Evolutionary conservation across 1,139 yeast species (phyloP), one percentile per base, ranked within the genome.

Genomic region (Debaryomyces sp.): DNA sequence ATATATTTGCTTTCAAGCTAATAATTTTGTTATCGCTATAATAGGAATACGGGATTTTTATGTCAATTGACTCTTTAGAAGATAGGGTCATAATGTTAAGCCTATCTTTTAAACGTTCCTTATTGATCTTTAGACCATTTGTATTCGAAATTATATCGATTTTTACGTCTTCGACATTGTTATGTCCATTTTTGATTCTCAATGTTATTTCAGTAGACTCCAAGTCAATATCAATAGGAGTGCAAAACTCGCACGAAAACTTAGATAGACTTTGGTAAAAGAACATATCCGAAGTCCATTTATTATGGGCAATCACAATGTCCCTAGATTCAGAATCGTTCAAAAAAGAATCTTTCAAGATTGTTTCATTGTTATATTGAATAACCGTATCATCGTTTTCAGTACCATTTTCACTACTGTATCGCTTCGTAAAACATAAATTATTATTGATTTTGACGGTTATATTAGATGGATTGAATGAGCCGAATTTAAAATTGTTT

Each of bases 1-100:
- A 56, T 4, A 80, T 55, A 1, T 54, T 56, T 0, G 77, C 73
- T 24, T 66, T 61, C 23, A 73, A 46, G 54, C 55, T 51, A 45
- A 73, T 45, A 1, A 57, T 34, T 47, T 70, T 70, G 38, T 58
- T 58, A 9, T 68, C 75, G 23, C 67, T 59, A 49, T 59, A 57
- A 49, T 62, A 61, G 2, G 54, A 54, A 45, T 63, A 68, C 1
- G 73, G 70, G 2, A 71, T 48, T 1, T 40, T 39, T 5, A 68
- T 39, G 5, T 48, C 53, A n/a, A 46, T 42, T 0, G 2, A 23
- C 24, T 55, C 58, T 7, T 52, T 48, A 1, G 70, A 44, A 6
- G 30, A 17, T 9, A 44, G 6, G 22, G 9, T 37, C 10, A 23
- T 23, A 10, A 38, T 15, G 10, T 17, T 32, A 13, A 24, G 15